Evolutionary conservation across 2,329 filamentous ascomycete species (phyloP).

Genomic region (Cladosporium sp.): DNA sequence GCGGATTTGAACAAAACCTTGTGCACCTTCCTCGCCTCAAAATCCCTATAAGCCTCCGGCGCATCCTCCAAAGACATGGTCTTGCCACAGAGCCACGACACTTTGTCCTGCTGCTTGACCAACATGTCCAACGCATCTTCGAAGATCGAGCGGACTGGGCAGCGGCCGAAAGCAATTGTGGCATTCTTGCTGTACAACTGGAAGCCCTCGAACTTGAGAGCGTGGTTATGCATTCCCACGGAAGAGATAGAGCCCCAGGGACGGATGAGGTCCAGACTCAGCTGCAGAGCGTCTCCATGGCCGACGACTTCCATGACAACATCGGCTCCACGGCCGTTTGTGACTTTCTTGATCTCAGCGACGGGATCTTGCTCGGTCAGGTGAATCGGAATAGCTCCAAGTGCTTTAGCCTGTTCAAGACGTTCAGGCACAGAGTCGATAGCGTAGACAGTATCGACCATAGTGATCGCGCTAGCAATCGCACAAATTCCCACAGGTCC

Average conservation of each 20-base stretch:
- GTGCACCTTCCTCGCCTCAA: constrained; percentile 51
- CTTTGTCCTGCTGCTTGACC: constrained; percentile 46
- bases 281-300: constrained; percentile 43
- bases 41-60: constrained; percentile 50
- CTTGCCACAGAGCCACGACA: constrained; percentile 51
- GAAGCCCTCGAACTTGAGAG: constrained; percentile 45
- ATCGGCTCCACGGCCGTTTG: constrained; percentile 77
- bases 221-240: constrained; percentile 45
- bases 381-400: constrained; percentile 82
- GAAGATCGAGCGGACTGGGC: constrained; percentile 49
- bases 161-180: constrained; percentile 47
- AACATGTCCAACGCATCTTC: constrained; percentile 43
- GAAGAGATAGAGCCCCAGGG: constrained; percentile 47
- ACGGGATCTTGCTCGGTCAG: constrained; percentile 50
- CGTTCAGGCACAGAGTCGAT: constrained; percentile 62
- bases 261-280: constrained; percentile 46
- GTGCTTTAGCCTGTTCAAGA: constrained; percentile 64
- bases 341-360: constrained; percentile 67
- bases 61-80: constrained; percentile 49
- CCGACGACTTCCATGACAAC: constrained; percentile 63
- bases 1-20: constrained; percentile 49
- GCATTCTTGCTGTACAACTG: constrained; percentile 49
- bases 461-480: constrained; percentile 28
- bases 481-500: constrained; percentile 78
- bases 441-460: constrained; percentile 31